A percentile compares a stretch with the other conserved stretches of the same genome.
Conservation (phyloP, 2,329 filamentous ascomycete species). For the Scytalidium lignicola region DNA sequence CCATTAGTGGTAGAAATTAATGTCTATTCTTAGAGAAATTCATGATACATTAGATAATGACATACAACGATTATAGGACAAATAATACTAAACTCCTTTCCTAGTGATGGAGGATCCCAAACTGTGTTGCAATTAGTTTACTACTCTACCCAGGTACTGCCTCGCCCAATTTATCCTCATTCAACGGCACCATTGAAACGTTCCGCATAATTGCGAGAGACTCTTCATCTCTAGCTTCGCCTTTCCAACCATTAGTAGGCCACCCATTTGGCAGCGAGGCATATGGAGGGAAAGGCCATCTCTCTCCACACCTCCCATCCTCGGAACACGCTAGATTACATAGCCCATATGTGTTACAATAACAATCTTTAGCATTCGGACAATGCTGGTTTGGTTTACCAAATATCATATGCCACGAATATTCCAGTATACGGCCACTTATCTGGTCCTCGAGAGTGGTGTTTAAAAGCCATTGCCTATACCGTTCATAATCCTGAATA, state of each 20-base stretch:
- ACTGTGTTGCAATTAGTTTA: no score
- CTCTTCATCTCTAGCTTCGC: slow-evolving; percentile 27
- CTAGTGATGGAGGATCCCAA: no score
- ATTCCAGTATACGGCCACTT: slow-evolving; percentile 58
- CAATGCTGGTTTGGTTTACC: slow-evolving; percentile 54
- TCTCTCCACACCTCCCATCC: slow-evolving; percentile 44
- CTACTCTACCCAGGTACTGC: no score
- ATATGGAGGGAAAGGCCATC: slow-evolving; percentile 55
- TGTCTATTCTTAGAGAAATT: no score
- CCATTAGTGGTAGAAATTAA: no score
- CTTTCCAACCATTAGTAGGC: slow-evolving; percentile 52
- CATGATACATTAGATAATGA: no score
- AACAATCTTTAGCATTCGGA: slow-evolving; percentile 55
- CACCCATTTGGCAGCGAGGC: slow-evolving; percentile 55
- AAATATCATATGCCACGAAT: slow-evolving; percentile 64
- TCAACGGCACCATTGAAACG: neutral
- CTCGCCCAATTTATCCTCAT: neutral
- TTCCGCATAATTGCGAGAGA: neutral
- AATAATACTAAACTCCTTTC: no score
- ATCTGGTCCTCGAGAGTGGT: slow-evolving; percentile 48
- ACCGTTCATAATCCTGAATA: slow-evolving; percentile 48
- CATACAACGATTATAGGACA: no score
- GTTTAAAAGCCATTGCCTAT: slow-evolving; percentile 54
- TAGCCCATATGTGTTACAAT: slow-evolving; percentile 61
- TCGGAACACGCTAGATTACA: slow-evolving; percentile 41